Conservation (phyloP, 768 basidiomycete genomes). For the Mycena vulgaris region DNA sequence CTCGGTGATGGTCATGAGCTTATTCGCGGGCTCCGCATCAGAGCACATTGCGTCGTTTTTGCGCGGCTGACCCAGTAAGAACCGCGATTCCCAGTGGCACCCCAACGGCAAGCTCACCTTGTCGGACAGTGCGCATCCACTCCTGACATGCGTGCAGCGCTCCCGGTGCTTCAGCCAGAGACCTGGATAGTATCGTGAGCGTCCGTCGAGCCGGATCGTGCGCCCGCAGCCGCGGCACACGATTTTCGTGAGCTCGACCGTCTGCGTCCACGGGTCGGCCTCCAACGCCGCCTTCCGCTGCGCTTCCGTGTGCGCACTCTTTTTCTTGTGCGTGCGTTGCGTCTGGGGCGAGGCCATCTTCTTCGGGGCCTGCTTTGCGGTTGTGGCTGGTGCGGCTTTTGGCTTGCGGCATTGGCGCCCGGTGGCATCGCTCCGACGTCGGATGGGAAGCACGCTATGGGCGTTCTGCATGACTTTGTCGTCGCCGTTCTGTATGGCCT, state of each 20-base stretch:
- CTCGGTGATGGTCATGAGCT: too few species aligned
- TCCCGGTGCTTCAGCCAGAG: slow-evolving; percentile 25
- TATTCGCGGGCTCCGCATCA: too few species aligned
- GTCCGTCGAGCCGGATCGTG: slow-evolving; percentile 11
- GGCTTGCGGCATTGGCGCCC: background rate
- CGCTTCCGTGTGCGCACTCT: slow-evolving; percentile 1
- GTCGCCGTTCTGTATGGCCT: background rate
- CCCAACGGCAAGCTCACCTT: too few species aligned
- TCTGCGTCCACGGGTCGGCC: background rate
- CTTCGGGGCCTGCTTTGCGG: background rate
- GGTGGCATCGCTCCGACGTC: background rate
- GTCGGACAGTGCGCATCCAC: background rate
- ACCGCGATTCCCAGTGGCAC: too few species aligned
- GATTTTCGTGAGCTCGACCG: background rate
- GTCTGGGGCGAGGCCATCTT: background rate
- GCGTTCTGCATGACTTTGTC: too few species aligned
- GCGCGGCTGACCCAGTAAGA: too few species aligned
- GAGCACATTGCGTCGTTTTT: too few species aligned
- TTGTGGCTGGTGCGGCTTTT: background rate
- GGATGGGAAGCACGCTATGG: too few species aligned
- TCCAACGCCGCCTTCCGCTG: slow-evolving; percentile 1
- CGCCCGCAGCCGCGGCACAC: slow-evolving; percentile 14
- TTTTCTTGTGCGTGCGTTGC: background rate
- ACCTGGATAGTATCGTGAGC: slow-evolving; percentile 18
- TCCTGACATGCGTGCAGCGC: slow-evolving; percentile 6